Percentiles rank a stretch among this genome's conserved stretches.
Evolutionary conservation across 2,329 filamentous ascomycete species (phyloP).

Genomic region (Apiospora marii): DNA sequence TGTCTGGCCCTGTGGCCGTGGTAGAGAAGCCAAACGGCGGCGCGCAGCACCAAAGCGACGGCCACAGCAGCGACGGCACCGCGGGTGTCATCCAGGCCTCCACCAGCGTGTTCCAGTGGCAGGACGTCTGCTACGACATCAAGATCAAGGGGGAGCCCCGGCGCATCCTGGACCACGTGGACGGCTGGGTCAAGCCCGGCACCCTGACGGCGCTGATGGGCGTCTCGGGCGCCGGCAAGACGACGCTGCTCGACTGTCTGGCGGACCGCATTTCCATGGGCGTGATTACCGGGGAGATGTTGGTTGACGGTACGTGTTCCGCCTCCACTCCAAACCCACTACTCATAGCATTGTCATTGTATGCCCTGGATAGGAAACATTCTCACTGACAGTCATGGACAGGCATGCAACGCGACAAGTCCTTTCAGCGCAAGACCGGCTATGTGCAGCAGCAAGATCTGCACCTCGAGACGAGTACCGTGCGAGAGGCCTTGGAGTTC

Average conservation of each 20-base stretch:
- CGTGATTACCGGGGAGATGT: conserved; percentile 73
- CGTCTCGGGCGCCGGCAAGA: conserved; percentile 76
- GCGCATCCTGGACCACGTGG: conserved; percentile 77
- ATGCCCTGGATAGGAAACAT: too few species aligned
- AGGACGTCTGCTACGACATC: conserved; percentile 74
- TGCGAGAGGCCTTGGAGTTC: conserved; percentile 71
- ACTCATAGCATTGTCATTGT: fast-evolving
- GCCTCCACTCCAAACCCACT: neutral
- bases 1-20: neutral
- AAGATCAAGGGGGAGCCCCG: conserved; percentile 77
- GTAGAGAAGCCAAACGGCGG: neutral
- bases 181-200: conserved; percentile 90
- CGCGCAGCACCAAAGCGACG: neutral
- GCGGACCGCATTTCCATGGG: conserved; percentile 76
- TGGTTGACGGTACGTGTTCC: conserved; percentile 60
- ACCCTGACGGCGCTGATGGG: conserved; percentile 84
- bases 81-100: conserved; percentile 26
- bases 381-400: neutral
- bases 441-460: conserved; percentile 77
- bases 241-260: conserved; percentile 74
- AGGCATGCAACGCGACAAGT: conserved; percentile 64
- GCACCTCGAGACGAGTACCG: conserved; percentile 69
- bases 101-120: conserved; percentile 76
- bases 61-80: neutral
- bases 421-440: conserved; percentile 73